A percentile compares a stretch with the other conserved stretches of the same genome.
Evolutionary conservation across 1,139 yeast species (phyloP).

Genomic region (Diutina neorugosa): DNA sequence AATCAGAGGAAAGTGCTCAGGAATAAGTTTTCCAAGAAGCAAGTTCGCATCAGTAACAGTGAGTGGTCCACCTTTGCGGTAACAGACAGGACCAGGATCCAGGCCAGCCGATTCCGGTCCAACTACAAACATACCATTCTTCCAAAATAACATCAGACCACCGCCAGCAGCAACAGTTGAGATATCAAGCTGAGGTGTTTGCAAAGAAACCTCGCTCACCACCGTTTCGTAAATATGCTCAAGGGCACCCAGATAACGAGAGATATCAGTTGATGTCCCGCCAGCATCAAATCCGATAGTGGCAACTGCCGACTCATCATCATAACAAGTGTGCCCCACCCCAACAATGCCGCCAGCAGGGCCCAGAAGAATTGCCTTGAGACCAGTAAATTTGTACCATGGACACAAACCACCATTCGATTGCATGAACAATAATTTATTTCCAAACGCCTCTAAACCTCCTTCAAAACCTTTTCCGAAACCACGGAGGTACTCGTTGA

Average conservation of each 20-base stretch:
- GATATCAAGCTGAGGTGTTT: constrained; percentile 46
- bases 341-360: constrained; percentile 57
- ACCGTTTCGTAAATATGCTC: constrained; percentile 43
- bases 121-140: constrained; percentile 38
- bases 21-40: constrained; percentile 36
- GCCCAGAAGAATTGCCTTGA: constrained; percentile 40
- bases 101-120: constrained; percentile 49
- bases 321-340: constrained; percentile 36
- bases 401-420: constrained; percentile 46
- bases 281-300: constrained; percentile 51
- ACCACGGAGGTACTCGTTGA: constrained; percentile 45
- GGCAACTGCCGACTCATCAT: constrained; percentile 27
- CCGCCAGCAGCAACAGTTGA: constrained; percentile 54
- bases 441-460: constrained; percentile 25
- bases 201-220: constrained; percentile 43
- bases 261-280: constrained; percentile 48
- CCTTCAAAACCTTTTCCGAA: constrained; percentile 45
- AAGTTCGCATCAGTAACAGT: constrained; percentile 46
- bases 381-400: constrained; percentile 36
- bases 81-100: constrained; percentile 50
- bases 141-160: constrained; percentile 38
- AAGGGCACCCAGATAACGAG: constrained; percentile 31
- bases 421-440: constrained; percentile 40
- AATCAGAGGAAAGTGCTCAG: constrained; percentile 39
- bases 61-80: constrained; percentile 44